phyloP scores from a whole-genome alignment of 169 alveolate genomes.

The Eimeria sp. region DNA sequence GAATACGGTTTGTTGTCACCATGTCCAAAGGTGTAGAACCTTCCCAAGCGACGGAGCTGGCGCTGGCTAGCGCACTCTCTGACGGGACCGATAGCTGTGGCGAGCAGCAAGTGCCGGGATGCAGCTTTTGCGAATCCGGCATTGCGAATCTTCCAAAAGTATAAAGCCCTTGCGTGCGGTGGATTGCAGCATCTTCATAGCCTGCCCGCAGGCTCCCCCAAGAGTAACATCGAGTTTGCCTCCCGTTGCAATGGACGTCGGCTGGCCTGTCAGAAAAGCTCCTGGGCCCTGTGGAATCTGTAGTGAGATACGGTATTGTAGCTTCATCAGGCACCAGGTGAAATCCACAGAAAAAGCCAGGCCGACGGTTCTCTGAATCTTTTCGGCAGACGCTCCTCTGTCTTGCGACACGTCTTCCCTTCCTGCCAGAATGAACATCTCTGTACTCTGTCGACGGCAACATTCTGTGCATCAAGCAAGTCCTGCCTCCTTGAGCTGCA shows the following conservation, averaged over 20 bases:
- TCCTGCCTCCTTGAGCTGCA: not conserved
- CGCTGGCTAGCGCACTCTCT: not conserved
- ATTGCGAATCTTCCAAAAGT: not conserved
- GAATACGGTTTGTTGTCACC: conserved; percentile 11
- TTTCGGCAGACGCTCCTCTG: not conserved
- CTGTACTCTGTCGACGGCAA: not conserved
- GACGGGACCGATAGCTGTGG: not conserved
- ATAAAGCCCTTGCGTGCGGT: not conserved
- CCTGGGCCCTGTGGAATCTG: not conserved
- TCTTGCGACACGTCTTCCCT: not conserved
- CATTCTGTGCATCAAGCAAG: not conserved
- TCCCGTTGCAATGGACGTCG: not conserved
- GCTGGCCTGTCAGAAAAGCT: not conserved
- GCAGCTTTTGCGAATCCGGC: not conserved
- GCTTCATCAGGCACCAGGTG: not conserved
- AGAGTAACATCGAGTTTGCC: not conserved
- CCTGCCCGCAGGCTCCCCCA: not conserved
- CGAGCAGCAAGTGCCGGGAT: not conserved
- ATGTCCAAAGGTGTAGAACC: conserved; percentile 1
- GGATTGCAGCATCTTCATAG: not conserved
- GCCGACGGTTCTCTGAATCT: not conserved
- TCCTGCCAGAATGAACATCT: not conserved
- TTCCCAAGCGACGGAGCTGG: not conserved
- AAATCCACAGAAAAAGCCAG: not conserved
- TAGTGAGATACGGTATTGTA: not conserved